Conservation (phyloP, 306 rosid genomes). For the Cicer arietinum region DNA sequence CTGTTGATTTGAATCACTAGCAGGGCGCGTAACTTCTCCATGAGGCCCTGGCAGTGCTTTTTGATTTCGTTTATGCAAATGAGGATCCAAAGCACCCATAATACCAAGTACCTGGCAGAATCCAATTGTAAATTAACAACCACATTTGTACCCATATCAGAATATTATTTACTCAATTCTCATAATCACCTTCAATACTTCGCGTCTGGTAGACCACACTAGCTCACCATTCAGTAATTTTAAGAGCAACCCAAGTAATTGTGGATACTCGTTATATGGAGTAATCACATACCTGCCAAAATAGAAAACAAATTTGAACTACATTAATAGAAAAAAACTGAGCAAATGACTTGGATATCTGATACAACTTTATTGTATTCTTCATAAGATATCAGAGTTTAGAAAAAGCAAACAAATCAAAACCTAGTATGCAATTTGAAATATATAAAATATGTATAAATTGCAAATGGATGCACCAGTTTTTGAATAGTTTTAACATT, state of each 20-base stretch:
- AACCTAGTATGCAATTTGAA: not conserved
- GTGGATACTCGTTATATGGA: conserved; percentile 93
- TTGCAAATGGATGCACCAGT: conserved; percentile 16
- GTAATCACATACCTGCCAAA: conserved; percentile 87
- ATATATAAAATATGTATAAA: conserved; percentile 15
- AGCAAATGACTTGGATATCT: conserved; percentile 37
- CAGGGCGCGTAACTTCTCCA: conserved; percentile 80
- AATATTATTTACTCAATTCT: conserved; percentile 37
- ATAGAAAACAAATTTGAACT: conserved; percentile 24
- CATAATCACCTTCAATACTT: conserved; percentile 83
- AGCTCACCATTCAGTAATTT: conserved; percentile 93
- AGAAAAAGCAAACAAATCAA: conserved; percentile 27
- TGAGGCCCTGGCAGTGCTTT: conserved; percentile 79
- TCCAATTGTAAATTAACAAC: conserved; percentile 39
- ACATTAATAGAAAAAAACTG: conserved; percentile 29
- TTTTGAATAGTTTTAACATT: conserved; percentile 30
- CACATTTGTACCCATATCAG: not conserved
- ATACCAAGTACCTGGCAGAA: conserved; percentile 87
- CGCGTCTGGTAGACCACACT: conserved; percentile 98
- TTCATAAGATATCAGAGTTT: conserved; percentile 8
- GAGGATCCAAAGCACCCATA: conserved; percentile 99
- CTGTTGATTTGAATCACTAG: conserved; percentile 90
- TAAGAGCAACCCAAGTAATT: conserved; percentile 82
- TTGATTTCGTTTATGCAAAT: conserved; percentile 84
- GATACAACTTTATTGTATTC: conserved; percentile 30